phyloP scores from a whole-genome alignment of 2,329 filamentous ascomycete species.

The Alternaria brassicae region DNA sequence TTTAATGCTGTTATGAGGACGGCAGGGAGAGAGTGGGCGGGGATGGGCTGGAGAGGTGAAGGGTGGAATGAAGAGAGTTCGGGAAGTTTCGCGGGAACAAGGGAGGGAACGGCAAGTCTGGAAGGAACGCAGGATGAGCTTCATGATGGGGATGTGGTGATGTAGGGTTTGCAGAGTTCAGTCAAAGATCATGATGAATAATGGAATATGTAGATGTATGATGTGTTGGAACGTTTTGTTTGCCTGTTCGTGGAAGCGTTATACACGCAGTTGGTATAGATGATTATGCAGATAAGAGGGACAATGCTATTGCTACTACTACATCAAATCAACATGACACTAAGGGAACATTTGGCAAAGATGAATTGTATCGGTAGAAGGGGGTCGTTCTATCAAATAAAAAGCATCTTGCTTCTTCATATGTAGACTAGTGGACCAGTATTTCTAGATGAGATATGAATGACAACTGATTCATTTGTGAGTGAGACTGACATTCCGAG shows the following conservation, averaged over 20 bases:
- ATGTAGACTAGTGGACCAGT: too few relatives aligned
- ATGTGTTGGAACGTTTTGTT: neutral
- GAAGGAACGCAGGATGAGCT: slow-evolving; percentile 11
- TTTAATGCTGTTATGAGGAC: slow-evolving; percentile 70
- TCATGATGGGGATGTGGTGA: slow-evolving; percentile 6
- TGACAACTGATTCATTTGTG: too few relatives aligned
- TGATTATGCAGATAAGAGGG: neutral
- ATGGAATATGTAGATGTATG: neutral
- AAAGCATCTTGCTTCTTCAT: too few relatives aligned
- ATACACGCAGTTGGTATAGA: neutral
- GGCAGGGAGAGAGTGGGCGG: slow-evolving; percentile 52
- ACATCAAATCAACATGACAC: neutral
- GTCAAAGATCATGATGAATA: neutral
- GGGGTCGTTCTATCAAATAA: too few relatives aligned
- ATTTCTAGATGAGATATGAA: too few relatives aligned
- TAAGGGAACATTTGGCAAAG: neutral
- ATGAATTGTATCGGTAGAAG: too few relatives aligned
- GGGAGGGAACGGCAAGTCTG: slow-evolving; percentile 9
- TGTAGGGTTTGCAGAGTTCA: neutral
- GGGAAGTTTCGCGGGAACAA: neutral
- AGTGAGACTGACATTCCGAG: too few relatives aligned
- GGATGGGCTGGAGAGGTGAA: slow-evolving; percentile 33
- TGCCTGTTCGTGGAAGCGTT: neutral
- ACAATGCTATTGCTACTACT: neutral
- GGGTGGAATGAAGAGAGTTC: slow-evolving; percentile 7